Conservation (phyloP, 2,329 filamentous ascomycete species). For the Diaporthe sp. region DNA sequence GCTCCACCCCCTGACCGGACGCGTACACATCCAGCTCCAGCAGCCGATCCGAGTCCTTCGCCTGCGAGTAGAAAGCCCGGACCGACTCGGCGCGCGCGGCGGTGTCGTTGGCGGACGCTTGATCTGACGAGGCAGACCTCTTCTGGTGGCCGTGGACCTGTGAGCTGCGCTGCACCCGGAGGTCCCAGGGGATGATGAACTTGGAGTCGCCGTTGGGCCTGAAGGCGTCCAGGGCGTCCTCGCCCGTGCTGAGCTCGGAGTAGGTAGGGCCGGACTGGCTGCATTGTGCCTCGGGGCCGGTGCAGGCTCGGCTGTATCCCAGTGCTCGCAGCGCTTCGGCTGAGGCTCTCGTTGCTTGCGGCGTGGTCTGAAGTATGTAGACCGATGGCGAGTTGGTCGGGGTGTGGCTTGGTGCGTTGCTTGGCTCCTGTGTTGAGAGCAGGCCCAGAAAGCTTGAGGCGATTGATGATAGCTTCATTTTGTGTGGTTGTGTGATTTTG, state of each 20-base stretch:
- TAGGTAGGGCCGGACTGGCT: conserved; percentile 18
- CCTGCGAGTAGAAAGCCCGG: conserved; percentile 4
- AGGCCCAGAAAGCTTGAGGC: conserved; percentile 17
- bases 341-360: conserved; percentile 20
- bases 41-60: conserved; percentile 7
- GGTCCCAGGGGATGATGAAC: conserved; percentile 30
- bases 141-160: conserved; percentile 1
- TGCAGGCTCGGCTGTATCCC: conserved; percentile 17
- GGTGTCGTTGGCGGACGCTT: background rate
- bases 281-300: background rate
- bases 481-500: background rate
- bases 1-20: conserved; percentile 25
- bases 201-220: conserved; percentile 22
- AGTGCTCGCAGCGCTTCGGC: conserved; percentile 15
- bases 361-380: conserved; percentile 26
- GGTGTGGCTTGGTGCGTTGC: background rate
- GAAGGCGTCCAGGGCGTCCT: conserved; percentile 22
- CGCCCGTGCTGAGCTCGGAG: conserved; percentile 24
- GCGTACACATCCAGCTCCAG: conserved; percentile 26
- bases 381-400: conserved; percentile 3
- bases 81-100: background rate
- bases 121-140: background rate
- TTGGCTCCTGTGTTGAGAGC: conserved; percentile 22
- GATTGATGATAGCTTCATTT: conserved; percentile 27
- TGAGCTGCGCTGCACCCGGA: background rate